Conservation (phyloP, 2,329 filamentous ascomycete genomes). For the Pseudogymnoascus sp. region DNA sequence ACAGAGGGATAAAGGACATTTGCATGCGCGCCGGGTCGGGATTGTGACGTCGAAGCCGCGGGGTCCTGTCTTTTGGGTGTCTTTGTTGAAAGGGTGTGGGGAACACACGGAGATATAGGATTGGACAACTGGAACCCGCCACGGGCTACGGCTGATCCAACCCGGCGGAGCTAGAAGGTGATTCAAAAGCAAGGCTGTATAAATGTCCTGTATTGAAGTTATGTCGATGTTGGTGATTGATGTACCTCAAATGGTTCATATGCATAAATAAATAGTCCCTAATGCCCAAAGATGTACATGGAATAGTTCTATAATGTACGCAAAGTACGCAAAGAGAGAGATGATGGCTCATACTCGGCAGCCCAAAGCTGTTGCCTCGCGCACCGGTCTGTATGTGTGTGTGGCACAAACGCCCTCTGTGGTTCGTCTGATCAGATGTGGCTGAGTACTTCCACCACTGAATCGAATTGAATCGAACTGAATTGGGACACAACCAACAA, state of each 20-base stretch:
- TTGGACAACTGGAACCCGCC: neutral
- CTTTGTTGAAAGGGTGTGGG: neutral
- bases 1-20: neutral
- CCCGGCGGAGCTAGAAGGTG: neutral
- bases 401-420: neutral
- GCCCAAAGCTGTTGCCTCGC: neutral
- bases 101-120: neutral
- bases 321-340: neutral
- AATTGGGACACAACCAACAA: neutral
- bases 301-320: neutral
- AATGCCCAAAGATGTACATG: neutral
- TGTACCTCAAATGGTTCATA: neutral
- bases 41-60: slow-evolving; percentile 7
- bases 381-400: neutral
- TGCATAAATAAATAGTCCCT: neutral
- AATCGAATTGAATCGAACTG: neutral
- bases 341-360: neutral
- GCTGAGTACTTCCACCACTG: neutral
- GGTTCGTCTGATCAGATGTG: slow-evolving; percentile 4
- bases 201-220: neutral
- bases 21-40: neutral
- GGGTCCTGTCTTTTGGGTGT: neutral
- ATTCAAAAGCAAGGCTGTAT: slow-evolving; percentile 6
- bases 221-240: neutral
- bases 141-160: neutral